phyloP scores from a whole-genome alignment of 2,329 filamentous ascomycete genomes.

The Xylaria hypoxylon region DNA sequence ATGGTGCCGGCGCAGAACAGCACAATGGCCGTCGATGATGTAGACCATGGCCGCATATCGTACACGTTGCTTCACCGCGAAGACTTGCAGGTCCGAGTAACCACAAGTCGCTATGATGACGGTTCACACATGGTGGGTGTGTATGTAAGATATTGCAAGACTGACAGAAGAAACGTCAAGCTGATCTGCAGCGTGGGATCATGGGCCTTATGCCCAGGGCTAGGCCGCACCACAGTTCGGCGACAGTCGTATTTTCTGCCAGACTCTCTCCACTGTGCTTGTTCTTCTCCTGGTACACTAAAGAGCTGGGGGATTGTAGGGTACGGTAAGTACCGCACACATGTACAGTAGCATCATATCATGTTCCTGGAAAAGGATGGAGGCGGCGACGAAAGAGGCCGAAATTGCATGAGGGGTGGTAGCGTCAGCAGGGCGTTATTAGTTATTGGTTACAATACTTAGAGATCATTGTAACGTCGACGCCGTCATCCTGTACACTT shows the following conservation, averaged over 20 bases:
- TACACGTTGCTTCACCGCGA: background rate
- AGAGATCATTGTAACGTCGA: slow-evolving; percentile 16
- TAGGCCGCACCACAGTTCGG: background rate
- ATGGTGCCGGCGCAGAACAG: slow-evolving; percentile 15
- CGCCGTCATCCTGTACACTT: slow-evolving; percentile 2
- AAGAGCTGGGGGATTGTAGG: slow-evolving; percentile 4
- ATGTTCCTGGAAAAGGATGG: slow-evolving; percentile 6
- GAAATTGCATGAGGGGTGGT: slow-evolving; percentile 15
- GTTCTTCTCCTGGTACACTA: slow-evolving; percentile 8
- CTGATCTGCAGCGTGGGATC: slow-evolving; percentile 6
- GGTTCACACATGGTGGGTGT: background rate
- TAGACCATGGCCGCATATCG: slow-evolving; percentile 18
- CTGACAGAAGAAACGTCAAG: background rate
- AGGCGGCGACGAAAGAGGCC: slow-evolving; percentile 11
- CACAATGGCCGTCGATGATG: slow-evolving; percentile 6
- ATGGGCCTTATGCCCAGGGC: slow-evolving; percentile 19
- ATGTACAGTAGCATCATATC: background rate
- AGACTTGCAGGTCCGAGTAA: background rate
- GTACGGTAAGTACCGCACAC: background rate
- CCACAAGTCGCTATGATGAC: background rate
- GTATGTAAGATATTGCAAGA: background rate
- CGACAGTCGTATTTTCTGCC: background rate
- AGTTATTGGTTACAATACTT: slow-evolving; percentile 24
- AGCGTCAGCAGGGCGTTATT: slow-evolving; percentile 23
- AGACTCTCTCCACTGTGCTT: background rate